Evolutionary conservation across 345 rosid species (phyloP).

Genomic region (Acer yangbiense): DNA sequence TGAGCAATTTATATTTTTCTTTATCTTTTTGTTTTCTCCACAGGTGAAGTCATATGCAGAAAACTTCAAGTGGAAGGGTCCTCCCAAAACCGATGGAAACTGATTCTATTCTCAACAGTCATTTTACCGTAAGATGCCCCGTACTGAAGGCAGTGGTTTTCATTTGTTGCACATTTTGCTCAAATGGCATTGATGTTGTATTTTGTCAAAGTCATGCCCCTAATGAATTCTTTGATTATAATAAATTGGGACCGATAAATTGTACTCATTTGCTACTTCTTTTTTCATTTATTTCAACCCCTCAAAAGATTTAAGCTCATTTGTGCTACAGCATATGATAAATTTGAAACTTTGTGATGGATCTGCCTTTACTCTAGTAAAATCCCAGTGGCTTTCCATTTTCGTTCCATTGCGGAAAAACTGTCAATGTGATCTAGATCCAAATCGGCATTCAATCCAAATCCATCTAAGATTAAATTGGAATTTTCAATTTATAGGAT

Average conservation of each 20-base stretch:
- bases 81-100: conserved; percentile 41
- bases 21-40: conserved; percentile 6
- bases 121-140: neutral
- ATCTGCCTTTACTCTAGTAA: neutral
- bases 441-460: neutral
- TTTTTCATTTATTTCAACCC: neutral
- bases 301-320: neutral
- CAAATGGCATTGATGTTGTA: neutral
- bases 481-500: neutral
- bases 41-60: conserved; percentile 87
- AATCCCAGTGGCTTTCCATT: neutral
- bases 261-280: neutral
- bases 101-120: conserved; percentile 22
- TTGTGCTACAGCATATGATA: neutral
- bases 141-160: conserved; percentile 11
- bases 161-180: conserved; percentile 24
- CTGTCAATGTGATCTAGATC: neutral
- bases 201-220: conserved; percentile 6
- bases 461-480: neutral
- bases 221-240: conserved; percentile 7
- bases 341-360: neutral
- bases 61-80: conserved; percentile 94
- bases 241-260: conserved; percentile 12
- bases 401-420: neutral
- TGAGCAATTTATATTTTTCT: neutral